Percentiles rank a stretch among this genome's conserved stretches.
These are phyloP conservation scores for Paraphysoderma sedebokerense DNA, from an alignment of 371 early-diverging fungal genomes.

Conservation along the genomic window DNA sequence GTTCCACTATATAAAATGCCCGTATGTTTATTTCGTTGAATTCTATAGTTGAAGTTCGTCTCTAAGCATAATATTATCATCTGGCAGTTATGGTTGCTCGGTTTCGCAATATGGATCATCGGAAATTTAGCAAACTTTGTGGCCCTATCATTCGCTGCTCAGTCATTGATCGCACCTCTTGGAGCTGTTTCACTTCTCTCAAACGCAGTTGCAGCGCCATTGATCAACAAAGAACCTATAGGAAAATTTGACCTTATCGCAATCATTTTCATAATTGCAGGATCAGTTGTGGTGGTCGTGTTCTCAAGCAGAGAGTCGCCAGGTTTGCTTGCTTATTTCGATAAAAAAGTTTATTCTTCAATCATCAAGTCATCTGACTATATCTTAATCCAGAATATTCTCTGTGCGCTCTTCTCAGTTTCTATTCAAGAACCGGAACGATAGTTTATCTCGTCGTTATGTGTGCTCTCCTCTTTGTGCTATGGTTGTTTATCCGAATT, in stretches of 20 bases:
- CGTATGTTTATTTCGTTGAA: too few species aligned
- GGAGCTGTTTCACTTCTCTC: conserved; percentile 63
- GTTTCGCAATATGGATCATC: conserved; percentile 43
- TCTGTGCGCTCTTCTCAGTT: too few species aligned
- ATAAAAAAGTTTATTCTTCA: too few species aligned
- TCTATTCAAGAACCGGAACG: too few species aligned
- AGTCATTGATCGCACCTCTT: conserved; percentile 66
- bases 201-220: conserved; percentile 67
- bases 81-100: conserved; percentile 30
- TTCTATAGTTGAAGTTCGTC: too few species aligned
- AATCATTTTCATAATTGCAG: conserved; percentile 56
- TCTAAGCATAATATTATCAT: background rate
- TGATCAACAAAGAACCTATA: conserved; percentile 58
- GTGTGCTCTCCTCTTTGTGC: too few species aligned
- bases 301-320: too few species aligned
- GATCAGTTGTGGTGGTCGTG: conserved; percentile 54
- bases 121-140: conserved; percentile 57
- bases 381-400: too few species aligned
- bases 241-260: conserved; percentile 43
- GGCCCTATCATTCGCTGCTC: conserved; percentile 69
- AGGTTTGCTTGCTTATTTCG: too few species aligned
- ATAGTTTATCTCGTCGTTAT: too few species aligned
- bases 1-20: background rate
- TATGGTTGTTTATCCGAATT: too few species aligned
- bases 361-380: too few species aligned